phyloP scores from a whole-genome alignment of 2,329 filamentous ascomycete species.

The Aspergillus sp. region DNA sequence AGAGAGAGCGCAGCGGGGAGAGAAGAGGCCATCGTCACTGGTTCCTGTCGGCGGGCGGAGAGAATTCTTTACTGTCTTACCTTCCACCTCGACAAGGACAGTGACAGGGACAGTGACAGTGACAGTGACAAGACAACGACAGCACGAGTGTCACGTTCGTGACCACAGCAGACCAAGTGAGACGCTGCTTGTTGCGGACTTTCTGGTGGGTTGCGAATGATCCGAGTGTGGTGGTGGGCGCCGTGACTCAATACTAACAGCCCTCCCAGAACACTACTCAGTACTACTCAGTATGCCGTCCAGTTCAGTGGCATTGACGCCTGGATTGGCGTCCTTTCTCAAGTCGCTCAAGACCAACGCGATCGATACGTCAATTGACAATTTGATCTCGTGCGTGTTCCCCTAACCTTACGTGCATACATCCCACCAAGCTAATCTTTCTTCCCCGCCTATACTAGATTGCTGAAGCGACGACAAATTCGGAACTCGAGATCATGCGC shows the following conservation, averaged over 20 bases:
- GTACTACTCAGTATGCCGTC: constrained; percentile 46
- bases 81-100: not conserved
- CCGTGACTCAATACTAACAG: not conserved
- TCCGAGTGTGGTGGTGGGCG: not conserved
- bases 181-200: no score
- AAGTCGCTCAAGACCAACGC: constrained; percentile 67
- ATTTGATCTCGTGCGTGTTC: constrained; percentile 62
- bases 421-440: constrained; percentile 13
- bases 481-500: constrained; percentile 80
- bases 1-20: not conserved
- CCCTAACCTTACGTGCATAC: not conserved
- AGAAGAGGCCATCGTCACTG: not conserved
- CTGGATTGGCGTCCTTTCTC: constrained; percentile 68
- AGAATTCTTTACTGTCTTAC: not conserved
- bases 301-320: constrained; percentile 52
- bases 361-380: constrained; percentile 75
- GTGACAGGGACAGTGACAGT: not conserved
- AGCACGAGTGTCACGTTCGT: no score
- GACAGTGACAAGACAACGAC: no score
- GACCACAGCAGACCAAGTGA: no score
- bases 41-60: not conserved
- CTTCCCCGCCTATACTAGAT: constrained; percentile 40
- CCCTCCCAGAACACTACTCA: not conserved
- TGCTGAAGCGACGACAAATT: constrained; percentile 87
- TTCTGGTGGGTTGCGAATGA: no score